Evolutionary conservation across 2,329 filamentous ascomycete species (phyloP), one percentile per base, ranked within the genome.

Genomic region (Cercospora citrullina): DNA sequence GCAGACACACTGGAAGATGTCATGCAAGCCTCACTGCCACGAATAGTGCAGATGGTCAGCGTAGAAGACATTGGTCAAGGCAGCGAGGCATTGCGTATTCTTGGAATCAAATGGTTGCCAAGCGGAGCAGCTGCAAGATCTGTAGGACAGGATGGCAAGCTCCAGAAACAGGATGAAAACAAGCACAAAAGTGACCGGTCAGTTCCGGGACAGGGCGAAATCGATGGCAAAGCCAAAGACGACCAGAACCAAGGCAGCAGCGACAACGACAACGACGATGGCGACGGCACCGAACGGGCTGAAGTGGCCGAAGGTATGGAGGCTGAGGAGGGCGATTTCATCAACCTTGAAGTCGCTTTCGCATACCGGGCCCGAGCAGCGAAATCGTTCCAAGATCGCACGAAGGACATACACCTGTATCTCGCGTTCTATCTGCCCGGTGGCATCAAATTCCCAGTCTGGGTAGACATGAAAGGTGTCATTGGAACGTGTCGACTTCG

Each of bases 1-100:
- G 85, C 87, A 0, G 90, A 93, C 73, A 90, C 87, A 30, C 84
- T 93, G 4, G 91, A 93, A 78, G 91, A 93, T 76, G 89, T 93
- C 59, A 93, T 93, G 91, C 91, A 93, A 79, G 90, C 90, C 2
- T 91, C 88, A 8, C 80, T 92, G 18, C 90, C 91, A 0, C 87
- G 85, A 66, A 78, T 90, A 39, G 84, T 92, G 33, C 87, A 90
- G 59, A 92, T 92, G 90, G 88, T 92, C 53, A 89, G 88, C 63
- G 87, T 92, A 7, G 90, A 92, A 60, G 90, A 93, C 70, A 86
- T 93, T 67, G 90, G 90, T 0, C 90, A 93, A 77, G 91, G 91
- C 7, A 91, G 87, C 68, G 90, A 92, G 74, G 84, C 89, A 0
- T 74, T 93, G 42, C 86, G 90, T 1, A 89, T 93, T 65, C 83